A percentile compares a stretch with the other conserved stretches of the same genome.
Conservation (phyloP, 2,329 filamentous ascomycete genomes). For the Sporothrix euskadiensis region DNA sequence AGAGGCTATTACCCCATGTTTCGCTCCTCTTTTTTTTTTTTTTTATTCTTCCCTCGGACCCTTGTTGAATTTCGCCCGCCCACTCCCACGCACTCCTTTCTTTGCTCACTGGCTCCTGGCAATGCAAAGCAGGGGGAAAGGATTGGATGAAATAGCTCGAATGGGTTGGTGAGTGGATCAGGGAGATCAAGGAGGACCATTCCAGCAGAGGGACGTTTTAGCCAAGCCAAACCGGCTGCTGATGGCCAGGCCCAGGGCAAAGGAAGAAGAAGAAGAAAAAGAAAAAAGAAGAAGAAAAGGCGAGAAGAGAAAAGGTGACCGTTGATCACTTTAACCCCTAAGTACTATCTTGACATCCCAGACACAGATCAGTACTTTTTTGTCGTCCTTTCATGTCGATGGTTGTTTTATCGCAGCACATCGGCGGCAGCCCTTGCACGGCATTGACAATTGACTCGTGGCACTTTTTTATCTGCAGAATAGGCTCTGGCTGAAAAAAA, state of each 20-base stretch:
- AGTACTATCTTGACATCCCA: too few relatives aligned
- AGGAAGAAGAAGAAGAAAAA: not conserved
- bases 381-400: not conserved
- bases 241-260: not conserved
- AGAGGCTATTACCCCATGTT: conserved; percentile 17
- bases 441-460: conserved; percentile 22
- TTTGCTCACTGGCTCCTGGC: not conserved
- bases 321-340: not conserved
- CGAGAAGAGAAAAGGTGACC: not conserved
- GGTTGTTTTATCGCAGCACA: not conserved
- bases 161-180: conserved; percentile 1
- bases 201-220: conserved; percentile 21
- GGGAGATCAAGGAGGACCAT: conserved; percentile 20
- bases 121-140: conserved; percentile 15
- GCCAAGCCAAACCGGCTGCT: conserved; percentile 14
- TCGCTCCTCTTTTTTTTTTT: conserved; percentile 1
- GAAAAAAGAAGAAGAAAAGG: not conserved
- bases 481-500: not conserved
- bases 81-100: not conserved
- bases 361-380: not conserved
- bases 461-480: not conserved
- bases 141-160: conserved; percentile 7
- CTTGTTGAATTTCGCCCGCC: not conserved
- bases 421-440: conserved; percentile 4
- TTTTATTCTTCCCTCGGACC: not conserved